These are phyloP conservation scores for Royoungia palumana DNA, from an alignment of 768 basidiomycete genomes.

Conservation along the genomic window DNA sequence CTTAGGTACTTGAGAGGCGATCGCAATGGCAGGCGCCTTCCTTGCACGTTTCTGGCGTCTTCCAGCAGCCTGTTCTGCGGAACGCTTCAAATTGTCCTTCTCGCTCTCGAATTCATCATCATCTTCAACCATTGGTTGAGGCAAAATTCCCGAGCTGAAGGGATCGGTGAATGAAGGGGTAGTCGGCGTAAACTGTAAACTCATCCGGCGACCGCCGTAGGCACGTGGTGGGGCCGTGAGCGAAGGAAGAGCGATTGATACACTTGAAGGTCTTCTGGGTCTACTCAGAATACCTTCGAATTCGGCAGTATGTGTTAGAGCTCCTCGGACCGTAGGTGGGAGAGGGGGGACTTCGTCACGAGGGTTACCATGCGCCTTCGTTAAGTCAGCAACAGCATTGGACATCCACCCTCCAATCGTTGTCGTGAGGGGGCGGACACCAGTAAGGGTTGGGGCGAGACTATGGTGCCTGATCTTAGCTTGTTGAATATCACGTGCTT, in stretches of 20 bases:
- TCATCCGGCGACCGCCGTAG: constrained; percentile 34
- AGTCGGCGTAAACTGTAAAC: constrained; percentile 66
- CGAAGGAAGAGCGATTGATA: constrained; percentile 38
- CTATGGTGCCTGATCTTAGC: constrained; percentile 41
- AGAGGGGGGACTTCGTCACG: constrained; percentile 11
- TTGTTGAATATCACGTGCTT: constrained; percentile 26
- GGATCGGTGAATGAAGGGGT: constrained; percentile 40
- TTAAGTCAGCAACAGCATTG: constrained; percentile 69
- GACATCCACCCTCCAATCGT: constrained; percentile 79
- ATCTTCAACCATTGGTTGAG: constrained; percentile 28
- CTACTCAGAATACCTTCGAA: constrained; percentile 23
- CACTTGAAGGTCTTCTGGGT: constrained; percentile 27
- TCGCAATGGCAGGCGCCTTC: not conserved
- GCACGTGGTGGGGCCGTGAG: constrained; percentile 29
- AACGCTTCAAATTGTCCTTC: constrained; percentile 41
- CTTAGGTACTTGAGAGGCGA: constrained; percentile 8
- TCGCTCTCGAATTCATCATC: constrained; percentile 45
- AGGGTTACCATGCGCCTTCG: constrained; percentile 23
- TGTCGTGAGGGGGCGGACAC: constrained; percentile 51
- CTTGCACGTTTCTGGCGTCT: constrained; percentile 31
- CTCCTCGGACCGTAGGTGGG: constrained; percentile 16
- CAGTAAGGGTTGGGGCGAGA: constrained; percentile 31
- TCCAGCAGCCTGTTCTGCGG: constrained; percentile 37
- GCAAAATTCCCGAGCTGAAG: constrained; percentile 6
- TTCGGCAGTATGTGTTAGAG: constrained; percentile 20